Percentiles rank a stretch among this genome's conserved stretches.
Evolutionary conservation across 495 filamentous ascomycete species (phyloP).

Genomic region (Xylona heveae): DNA sequence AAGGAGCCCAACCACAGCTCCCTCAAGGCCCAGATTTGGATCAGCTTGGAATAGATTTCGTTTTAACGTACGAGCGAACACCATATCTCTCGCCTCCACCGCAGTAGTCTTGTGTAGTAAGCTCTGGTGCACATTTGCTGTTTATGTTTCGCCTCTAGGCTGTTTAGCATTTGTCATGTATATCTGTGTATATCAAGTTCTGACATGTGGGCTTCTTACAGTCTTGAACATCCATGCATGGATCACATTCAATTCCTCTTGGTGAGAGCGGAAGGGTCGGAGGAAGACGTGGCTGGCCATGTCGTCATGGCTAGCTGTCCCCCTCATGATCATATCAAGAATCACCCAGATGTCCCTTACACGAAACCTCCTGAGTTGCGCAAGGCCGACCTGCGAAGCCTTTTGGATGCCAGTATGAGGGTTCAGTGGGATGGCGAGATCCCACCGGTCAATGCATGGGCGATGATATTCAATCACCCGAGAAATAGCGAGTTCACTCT

Average conservation of each 20-base stretch:
- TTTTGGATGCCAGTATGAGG: conserved; percentile 66
- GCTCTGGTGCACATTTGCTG: conserved; percentile 3
- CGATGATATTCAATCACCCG: conserved; percentile 53
- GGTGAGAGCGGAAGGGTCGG: conserved; percentile 28
- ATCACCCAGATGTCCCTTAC: conserved; percentile 19
- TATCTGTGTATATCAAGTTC: no score
- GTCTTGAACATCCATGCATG: conserved; percentile 88
- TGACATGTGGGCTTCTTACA: conserved; percentile 20
- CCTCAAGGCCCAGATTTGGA: conserved; percentile 54
- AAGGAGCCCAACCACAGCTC: conserved; percentile 10
- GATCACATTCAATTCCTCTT: conserved; percentile 71
- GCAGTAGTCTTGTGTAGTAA: conserved; percentile 16
- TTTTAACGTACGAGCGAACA: conserved; percentile 65
- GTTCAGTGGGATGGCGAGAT: conserved; percentile 82
- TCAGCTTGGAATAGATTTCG: conserved; percentile 86
- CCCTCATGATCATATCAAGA: conserved; percentile 29
- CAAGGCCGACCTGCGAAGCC: conserved; percentile 49
- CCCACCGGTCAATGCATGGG: conserved; percentile 92
- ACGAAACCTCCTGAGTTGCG: conserved; percentile 34
- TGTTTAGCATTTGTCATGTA: conserved; percentile 6
- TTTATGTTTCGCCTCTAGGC: conserved; percentile 8
- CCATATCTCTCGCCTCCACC: conserved; percentile 44
- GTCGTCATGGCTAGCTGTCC: conserved; percentile 81
- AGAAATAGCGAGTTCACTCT: conserved; percentile 36
- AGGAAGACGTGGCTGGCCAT: conserved; percentile 39